Evolutionary conservation across 129 eudicot genomes (phyloP).

Genomic region (Helianthus tuberosus): DNA sequence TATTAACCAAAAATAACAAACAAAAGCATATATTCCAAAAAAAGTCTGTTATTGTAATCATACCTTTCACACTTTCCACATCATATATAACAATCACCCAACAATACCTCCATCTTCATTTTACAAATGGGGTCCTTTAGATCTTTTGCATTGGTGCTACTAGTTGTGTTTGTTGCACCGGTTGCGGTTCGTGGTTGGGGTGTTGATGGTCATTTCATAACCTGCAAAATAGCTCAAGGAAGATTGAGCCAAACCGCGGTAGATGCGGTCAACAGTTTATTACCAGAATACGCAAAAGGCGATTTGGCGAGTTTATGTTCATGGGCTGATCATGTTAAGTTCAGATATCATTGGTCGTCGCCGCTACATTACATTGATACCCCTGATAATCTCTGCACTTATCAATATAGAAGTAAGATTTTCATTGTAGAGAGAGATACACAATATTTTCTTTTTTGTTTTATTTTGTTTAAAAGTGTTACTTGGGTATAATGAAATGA

Average conservation of each 20-base stretch:
- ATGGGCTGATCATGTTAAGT: constrained; percentile 80
- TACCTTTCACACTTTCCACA: constrained; percentile 24
- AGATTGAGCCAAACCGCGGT: constrained; percentile 60
- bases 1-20: constrained; percentile 23
- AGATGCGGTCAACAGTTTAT: constrained; percentile 54
- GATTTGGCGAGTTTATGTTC: constrained; percentile 69
- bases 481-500: not conserved
- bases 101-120: not conserved
- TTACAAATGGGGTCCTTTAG: constrained; percentile 40
- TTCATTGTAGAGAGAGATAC: not conserved
- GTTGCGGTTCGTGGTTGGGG: constrained; percentile 65
- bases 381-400: constrained; percentile 81
- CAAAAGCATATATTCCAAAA: constrained; percentile 16
- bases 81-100: constrained; percentile 19
- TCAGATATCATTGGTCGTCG: constrained; percentile 75
- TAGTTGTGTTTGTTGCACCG: constrained; percentile 40
- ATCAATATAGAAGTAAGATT: constrained; percentile 55
- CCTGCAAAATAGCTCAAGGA: constrained; percentile 74
- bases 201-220: constrained; percentile 69
- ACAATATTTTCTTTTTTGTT: not conserved
- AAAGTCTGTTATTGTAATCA: constrained; percentile 21
- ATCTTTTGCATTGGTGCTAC: constrained; percentile 30
- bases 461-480: not conserved
- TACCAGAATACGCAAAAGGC: constrained; percentile 53
- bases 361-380: constrained; percentile 79